Evolutionary conservation across 164 flowering plant genomes (phyloP).

Genomic region (Nymphaea colorata): DNA sequence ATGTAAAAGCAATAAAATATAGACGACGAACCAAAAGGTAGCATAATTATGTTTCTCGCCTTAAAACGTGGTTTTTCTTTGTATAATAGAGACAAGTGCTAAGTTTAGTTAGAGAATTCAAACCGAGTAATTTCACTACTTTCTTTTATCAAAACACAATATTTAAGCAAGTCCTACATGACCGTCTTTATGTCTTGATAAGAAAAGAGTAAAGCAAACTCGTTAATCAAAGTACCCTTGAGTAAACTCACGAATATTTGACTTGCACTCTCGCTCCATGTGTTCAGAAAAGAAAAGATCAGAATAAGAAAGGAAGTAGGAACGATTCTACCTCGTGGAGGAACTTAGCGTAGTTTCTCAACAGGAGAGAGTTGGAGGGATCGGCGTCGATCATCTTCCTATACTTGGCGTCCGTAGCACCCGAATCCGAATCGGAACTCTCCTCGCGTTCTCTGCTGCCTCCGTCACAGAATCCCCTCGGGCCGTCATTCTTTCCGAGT

Average conservation of each 20-base stretch:
- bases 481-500: conserved; percentile 8
- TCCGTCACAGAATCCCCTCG: conserved; percentile 11
- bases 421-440: conserved; percentile 10
- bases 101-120: no score
- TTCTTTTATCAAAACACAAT: no score
- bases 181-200: no score
- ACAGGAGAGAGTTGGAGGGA: conserved; percentile 43
- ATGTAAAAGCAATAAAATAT: neutral
- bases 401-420: conserved; percentile 28
- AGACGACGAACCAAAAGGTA: no score
- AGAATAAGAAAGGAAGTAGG: neutral
- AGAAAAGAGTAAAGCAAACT: neutral
- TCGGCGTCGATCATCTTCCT: conserved; percentile 48
- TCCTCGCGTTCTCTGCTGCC: conserved; percentile 7
- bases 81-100: no score
- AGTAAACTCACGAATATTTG: neutral
- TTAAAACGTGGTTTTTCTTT: no score
- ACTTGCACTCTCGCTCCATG: neutral
- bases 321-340: conserved; percentile 40
- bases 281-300: neutral
- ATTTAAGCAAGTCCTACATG: no score
- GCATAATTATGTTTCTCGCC: no score
- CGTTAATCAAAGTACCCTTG: neutral
- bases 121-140: no score
- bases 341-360: conserved; percentile 50